Percentiles rank a stretch among this genome's conserved stretches.
These are phyloP conservation scores for Rhizomucor pusillus DNA, from an alignment of 371 early-diverging fungal species.

Conservation along the genomic window DNA sequence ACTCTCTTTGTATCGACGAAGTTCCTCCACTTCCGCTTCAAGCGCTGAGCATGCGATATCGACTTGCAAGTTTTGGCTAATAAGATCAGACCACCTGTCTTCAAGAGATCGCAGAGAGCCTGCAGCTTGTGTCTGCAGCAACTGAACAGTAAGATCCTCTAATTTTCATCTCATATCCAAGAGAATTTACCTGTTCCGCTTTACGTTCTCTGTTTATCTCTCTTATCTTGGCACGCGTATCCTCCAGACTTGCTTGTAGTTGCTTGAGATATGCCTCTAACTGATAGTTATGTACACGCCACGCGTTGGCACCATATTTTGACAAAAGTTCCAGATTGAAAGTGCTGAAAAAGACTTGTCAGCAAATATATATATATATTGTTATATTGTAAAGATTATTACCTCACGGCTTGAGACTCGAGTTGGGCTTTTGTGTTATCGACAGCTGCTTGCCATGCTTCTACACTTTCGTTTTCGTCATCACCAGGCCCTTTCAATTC, in stretches of 20 bases:
- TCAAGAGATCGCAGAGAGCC: constrained; percentile 53
- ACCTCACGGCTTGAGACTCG: constrained; percentile 77
- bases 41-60: constrained; percentile 58
- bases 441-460: constrained; percentile 65
- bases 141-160: not conserved
- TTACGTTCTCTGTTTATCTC: constrained; percentile 72
- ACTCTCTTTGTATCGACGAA: constrained; percentile 40
- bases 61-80: constrained; percentile 59
- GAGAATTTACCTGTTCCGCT: constrained; percentile 58
- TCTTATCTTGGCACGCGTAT: constrained; percentile 41
- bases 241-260: constrained; percentile 50
- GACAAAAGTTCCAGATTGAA: constrained; percentile 80
- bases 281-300: constrained; percentile 83
- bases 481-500: constrained; percentile 55
- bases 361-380: not conserved
- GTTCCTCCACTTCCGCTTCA: constrained; percentile 49
- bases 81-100: constrained; percentile 62
- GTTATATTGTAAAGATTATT: constrained; percentile 1
- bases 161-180: not conserved
- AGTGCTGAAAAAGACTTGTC: constrained; percentile 26
- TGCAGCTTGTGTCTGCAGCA: constrained; percentile 47
- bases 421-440: constrained; percentile 83
- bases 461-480: constrained; percentile 30
- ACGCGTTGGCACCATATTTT: constrained; percentile 82
- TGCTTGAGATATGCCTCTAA: constrained; percentile 55